These are phyloP conservation scores for Fimicolochytrium jonesii DNA, from an alignment of 192 early-diverging fungal species.

Conservation along the genomic window DNA sequence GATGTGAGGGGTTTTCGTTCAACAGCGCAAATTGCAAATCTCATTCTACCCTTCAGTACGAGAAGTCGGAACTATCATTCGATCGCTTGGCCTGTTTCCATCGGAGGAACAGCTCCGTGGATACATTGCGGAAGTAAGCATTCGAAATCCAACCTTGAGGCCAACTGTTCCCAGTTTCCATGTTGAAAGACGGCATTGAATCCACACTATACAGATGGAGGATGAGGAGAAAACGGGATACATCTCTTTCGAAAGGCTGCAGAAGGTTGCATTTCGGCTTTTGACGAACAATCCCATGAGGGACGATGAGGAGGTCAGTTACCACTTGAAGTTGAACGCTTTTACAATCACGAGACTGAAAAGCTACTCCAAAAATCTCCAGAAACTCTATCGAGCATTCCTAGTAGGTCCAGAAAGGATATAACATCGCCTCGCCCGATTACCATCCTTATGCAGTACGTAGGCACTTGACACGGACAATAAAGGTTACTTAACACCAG, in stretches of 20 bases:
- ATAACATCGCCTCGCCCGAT: background rate
- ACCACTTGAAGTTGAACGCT: no score
- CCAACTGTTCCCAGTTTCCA: background rate
- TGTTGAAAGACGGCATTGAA: background rate
- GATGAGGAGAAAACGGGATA: constrained; percentile 47
- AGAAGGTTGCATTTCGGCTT: constrained; percentile 26
- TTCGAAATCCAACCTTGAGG: background rate
- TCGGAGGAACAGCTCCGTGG: constrained; percentile 40
- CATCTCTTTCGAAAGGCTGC: constrained; percentile 36
- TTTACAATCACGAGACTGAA: no score
- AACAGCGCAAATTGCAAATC: no score
- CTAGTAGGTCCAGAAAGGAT: constrained; percentile 8
- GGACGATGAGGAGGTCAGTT: constrained; percentile 41
- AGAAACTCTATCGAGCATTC: constrained; percentile 46
- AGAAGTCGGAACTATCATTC: constrained; percentile 51
- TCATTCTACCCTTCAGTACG: no score
- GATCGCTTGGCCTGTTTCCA: constrained; percentile 45
- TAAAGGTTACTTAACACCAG: constrained; percentile 46
- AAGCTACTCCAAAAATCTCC: no score
- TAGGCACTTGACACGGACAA: constrained; percentile 46
- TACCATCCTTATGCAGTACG: background rate
- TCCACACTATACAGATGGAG: constrained; percentile 37
- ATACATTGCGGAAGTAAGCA: constrained; percentile 44
- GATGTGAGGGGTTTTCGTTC: no score
- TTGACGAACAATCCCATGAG: constrained; percentile 17